Conservation (phyloP, 2,329 filamentous ascomycete species). For the Helotiales sp. region DNA sequence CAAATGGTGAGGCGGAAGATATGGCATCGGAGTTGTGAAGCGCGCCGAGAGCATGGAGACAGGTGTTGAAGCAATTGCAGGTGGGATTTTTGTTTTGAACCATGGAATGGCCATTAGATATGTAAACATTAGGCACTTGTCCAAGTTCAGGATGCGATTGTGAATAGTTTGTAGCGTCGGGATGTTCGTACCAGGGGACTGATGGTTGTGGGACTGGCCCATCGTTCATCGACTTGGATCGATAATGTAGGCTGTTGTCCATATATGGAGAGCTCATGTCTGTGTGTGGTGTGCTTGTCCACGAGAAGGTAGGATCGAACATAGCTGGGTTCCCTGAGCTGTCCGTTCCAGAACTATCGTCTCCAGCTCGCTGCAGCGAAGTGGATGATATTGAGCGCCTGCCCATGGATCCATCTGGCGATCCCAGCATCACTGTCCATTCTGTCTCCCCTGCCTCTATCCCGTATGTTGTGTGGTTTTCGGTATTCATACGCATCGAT, state of each 20-base stretch:
- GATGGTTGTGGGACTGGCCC: constrained; percentile 7
- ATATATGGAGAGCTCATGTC: constrained; percentile 12
- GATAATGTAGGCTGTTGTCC: constrained; percentile 5
- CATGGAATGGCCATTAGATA: constrained; percentile 3
- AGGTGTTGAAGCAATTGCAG: constrained; percentile 49
- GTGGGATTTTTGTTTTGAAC: constrained; percentile 11
- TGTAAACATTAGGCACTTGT: constrained; percentile 1
- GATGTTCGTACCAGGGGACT: constrained; percentile 20
- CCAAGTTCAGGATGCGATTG: not conserved
- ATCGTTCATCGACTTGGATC: constrained; percentile 18
- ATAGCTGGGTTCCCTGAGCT: constrained; percentile 16
- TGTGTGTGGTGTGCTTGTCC: constrained; percentile 4
- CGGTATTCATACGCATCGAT: constrained; percentile 6
- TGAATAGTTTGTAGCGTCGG: constrained; percentile 9
- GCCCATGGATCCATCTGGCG: constrained; percentile 3
- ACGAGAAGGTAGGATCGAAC: constrained; percentile 16
- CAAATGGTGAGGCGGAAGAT: constrained; percentile 42
- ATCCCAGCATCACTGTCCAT: constrained; percentile 8
- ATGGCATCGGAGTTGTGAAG: constrained; percentile 46
- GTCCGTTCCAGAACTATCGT: constrained; percentile 12
- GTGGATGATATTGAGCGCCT: constrained; percentile 14
- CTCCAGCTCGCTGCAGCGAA: constrained; percentile 7
- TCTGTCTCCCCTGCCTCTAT: constrained; percentile 15
- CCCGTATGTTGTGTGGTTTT: constrained; percentile 16
- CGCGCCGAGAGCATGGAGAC: constrained; percentile 47